Conservation (phyloP, 345 rosid genomes). For the Syzygium oleosum region DNA sequence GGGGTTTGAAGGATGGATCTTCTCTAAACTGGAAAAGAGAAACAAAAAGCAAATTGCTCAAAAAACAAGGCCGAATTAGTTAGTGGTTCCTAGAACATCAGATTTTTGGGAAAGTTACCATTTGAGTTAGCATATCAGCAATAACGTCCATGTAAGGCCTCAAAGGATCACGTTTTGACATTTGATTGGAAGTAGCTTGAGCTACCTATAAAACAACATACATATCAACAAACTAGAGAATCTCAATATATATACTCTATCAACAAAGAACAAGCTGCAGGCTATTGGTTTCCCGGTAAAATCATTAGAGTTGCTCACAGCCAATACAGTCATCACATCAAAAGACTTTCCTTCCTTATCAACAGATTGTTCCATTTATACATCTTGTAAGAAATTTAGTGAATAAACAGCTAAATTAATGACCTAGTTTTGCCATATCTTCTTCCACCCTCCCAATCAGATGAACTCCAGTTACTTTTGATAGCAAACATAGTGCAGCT, state of each 20-base stretch:
- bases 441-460: not conserved
- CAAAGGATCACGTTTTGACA: conserved; percentile 98
- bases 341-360: not conserved
- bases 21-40: conserved; percentile 56
- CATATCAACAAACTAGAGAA: not conserved
- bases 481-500: not conserved
- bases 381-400: not conserved
- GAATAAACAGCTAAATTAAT: not conserved
- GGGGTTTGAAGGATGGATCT: conserved; percentile 97
- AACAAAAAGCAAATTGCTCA: conserved; percentile 6
- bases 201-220: conserved; percentile 52
- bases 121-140: conserved; percentile 72
- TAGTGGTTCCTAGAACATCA: not conserved
- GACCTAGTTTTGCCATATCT: not conserved
- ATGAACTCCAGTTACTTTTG: not conserved
- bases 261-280: not conserved
- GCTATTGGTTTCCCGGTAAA: not conserved
- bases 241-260: not conserved
- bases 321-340: not conserved
- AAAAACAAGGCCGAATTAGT: not conserved
- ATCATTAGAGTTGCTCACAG: not conserved
- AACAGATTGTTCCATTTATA: not conserved
- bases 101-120: conserved; percentile 40
- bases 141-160: conserved; percentile 96
- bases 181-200: conserved; percentile 97